Base-by-base conservation (phyloP, 345 rosid genomes). In the Aquilaria yunnanensis region DNA sequence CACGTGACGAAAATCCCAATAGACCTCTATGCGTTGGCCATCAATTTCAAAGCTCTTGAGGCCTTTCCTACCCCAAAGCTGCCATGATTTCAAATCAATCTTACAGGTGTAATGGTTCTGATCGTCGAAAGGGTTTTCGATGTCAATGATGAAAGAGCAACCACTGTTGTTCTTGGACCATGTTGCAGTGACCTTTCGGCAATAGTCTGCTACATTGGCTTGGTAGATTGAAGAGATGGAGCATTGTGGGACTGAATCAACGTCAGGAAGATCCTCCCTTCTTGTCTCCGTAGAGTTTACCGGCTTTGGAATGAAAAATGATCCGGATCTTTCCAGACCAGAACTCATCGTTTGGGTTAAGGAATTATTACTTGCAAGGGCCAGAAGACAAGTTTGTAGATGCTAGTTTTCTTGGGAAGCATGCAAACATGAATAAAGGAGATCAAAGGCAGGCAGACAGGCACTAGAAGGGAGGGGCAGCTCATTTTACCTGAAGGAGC, bases 11-110 rank as follows among this genome's bases (percentile, higher is more conserved):
- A 88, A 80, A 75, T 88, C 92, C 92, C 92, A 88, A 29, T 75
- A 88, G 49, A 88, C 67, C 0, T 83, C 92, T 12, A 84, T 76
- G 54, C 74, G 66, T 14, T 56, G 55, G 0, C 69, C 73, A 6
- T 79, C 74, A 12, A 81, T 77, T 56, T 77, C 81, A 29, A 88
- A 51, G 54, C 77, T 83, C 63, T 85, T 88, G n/a, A 88, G 77
- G 66, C 96, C 96, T 51, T 85, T 88, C 32, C 74, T 88, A 0
- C 82, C 82, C 90, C 89, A 85, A 55, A 84, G 84, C 11, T 85
- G 88, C 75, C 86, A 82, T 12, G 83, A 69, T 45, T 80, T 74
- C 4, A 88, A 54, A 72, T 88, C 92, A 59, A 84, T 82, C 79
- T 83, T 83, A 68, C 83, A 78, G 12, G 61, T 72, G 53, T 64